Conservation (phyloP, 1,284 basidiomycete genomes). For the Quambalaria eucalypti region DNA sequence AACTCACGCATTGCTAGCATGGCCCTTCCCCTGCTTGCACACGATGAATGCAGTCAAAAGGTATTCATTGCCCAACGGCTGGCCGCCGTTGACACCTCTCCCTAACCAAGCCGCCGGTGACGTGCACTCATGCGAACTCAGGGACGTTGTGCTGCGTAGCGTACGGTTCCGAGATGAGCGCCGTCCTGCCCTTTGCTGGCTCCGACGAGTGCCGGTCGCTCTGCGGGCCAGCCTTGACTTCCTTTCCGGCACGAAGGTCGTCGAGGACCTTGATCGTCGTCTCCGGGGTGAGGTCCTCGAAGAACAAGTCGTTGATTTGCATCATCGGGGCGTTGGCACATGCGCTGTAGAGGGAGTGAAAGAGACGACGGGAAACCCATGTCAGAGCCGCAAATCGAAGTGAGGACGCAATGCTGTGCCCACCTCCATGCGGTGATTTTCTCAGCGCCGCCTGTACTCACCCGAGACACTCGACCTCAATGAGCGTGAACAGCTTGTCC, state of each 20-base stretch:
- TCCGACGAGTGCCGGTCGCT: constrained; percentile 74
- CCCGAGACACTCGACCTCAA: constrained; percentile 94
- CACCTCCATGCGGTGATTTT: neutral
- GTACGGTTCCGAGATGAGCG: constrained; percentile 76
- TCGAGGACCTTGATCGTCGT: constrained; percentile 80
- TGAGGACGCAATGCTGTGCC: neutral
- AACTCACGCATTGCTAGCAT: no score
- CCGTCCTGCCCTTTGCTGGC: constrained; percentile 66
- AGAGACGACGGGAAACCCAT: neutral
- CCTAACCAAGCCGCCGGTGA: no score
- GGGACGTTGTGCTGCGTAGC: constrained; percentile 79
- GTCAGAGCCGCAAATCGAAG: neutral
- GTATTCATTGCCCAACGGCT: no score
- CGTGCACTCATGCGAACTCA: constrained; percentile 75
- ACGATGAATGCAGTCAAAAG: no score
- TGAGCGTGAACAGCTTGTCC: constrained; percentile 92
- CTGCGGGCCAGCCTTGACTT: constrained; percentile 86
- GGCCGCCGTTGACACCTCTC: no score
- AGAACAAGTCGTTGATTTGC: constrained; percentile 91
- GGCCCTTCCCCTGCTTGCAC: no score
- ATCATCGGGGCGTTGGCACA: constrained; percentile 99
- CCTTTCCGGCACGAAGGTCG: constrained; percentile 72
- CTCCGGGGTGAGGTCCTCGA: constrained; percentile 92
- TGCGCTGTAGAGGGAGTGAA: constrained; percentile 53
- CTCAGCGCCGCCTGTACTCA: constrained; percentile 1